Evolutionary conservation across 2,329 filamentous ascomycete genomes (phyloP).

Genomic region (Didymella exigua): DNA sequence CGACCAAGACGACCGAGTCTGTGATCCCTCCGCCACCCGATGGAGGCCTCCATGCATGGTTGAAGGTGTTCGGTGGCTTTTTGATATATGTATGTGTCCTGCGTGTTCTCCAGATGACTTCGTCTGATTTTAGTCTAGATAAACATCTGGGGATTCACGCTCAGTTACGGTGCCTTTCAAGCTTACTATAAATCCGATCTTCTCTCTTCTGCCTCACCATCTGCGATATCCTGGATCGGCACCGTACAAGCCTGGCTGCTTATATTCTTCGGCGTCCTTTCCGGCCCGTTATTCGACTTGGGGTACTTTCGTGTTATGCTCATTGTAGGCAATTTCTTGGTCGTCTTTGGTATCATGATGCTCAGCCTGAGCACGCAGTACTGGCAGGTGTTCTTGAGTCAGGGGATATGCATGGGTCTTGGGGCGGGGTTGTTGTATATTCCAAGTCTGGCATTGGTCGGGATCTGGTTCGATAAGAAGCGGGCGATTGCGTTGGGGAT

Average conservation of each 20-base stretch:
- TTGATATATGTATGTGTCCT: constrained; percentile 34
- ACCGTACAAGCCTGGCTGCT: constrained; percentile 55
- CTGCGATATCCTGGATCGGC: constrained; percentile 54
- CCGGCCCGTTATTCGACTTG: constrained; percentile 55
- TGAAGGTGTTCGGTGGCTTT: constrained; percentile 48
- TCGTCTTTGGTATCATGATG: constrained; percentile 69
- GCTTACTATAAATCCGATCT: constrained; percentile 53
- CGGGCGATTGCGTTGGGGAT: constrained; percentile 44
- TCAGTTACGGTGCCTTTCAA: constrained; percentile 53
- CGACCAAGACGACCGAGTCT: constrained; percentile 30
- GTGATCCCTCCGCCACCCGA: constrained; percentile 44
- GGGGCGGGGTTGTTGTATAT: constrained; percentile 47
- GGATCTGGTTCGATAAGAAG: constrained; percentile 45
- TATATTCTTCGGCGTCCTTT: constrained; percentile 58
- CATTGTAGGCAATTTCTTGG: constrained; percentile 55
- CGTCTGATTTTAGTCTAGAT: constrained; percentile 6
- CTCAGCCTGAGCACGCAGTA: constrained; percentile 60
- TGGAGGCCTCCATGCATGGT: constrained; percentile 47
- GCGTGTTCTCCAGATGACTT: background rate
- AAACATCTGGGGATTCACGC: constrained; percentile 48
- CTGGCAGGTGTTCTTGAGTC: constrained; percentile 61
- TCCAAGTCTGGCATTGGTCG: constrained; percentile 45
- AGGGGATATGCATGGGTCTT: constrained; percentile 57
- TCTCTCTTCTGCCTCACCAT: constrained; percentile 43
- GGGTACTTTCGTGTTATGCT: constrained; percentile 55